These are phyloP conservation scores for Phytophthora sp. DNA, from an alignment of 352 stramenopile species.

Conservation along the genomic window DNA sequence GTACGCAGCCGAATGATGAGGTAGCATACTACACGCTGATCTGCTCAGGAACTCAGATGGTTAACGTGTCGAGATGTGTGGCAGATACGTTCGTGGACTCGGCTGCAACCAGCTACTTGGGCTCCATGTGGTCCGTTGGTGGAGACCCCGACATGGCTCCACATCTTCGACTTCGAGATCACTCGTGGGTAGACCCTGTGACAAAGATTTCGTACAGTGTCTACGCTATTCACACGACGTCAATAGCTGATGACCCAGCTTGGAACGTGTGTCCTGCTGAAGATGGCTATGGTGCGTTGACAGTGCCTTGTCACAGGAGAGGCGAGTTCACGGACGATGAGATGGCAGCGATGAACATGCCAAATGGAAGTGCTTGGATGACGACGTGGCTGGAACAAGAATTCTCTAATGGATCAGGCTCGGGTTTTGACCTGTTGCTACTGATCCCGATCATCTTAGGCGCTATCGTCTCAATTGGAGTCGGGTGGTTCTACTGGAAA, in stretches of 20 bases:
- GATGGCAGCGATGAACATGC: conserved; percentile 26
- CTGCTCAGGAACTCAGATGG: conserved; percentile 47
- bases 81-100: conserved; percentile 31
- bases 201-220: conserved; percentile 27
- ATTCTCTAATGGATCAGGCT: conserved; percentile 12
- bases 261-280: conserved; percentile 26
- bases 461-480: neutral
- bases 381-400: conserved; percentile 29
- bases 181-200: conserved; percentile 29
- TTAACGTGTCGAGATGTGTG: conserved; percentile 41
- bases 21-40: conserved; percentile 29
- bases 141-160: conserved; percentile 25
- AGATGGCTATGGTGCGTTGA: conserved; percentile 20
- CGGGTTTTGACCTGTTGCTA: conserved; percentile 18
- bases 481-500: conserved; percentile 1
- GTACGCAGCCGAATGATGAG: conserved; percentile 29
- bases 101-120: conserved; percentile 17
- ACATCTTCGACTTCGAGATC: conserved; percentile 28
- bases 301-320: conserved; percentile 30
- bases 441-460: conserved; percentile 26
- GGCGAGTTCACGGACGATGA: conserved; percentile 22
- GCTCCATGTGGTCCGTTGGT: conserved; percentile 37
- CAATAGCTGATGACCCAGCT: conserved; percentile 20
- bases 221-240: conserved; percentile 31
- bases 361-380: conserved; percentile 26